A percentile compares a stretch with the other conserved stretches of the same genome.
Conservation (phyloP, 768 basidiomycete genomes). For the Daedaleopsis sinensis region DNA sequence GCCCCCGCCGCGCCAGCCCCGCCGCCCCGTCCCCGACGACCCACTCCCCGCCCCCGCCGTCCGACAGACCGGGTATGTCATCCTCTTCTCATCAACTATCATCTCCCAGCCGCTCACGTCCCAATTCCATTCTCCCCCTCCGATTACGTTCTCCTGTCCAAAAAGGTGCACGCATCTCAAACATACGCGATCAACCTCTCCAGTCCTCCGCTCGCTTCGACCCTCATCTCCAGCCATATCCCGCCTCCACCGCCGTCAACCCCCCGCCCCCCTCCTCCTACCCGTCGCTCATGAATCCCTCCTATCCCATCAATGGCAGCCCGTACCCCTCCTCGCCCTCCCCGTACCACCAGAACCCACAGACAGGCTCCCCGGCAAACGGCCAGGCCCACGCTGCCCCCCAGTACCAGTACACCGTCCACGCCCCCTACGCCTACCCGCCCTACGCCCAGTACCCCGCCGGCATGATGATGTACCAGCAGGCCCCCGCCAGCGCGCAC, state of each 20-base stretch:
- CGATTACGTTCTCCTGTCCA: slow-evolving; percentile 19
- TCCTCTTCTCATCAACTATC: slow-evolving; percentile 17
- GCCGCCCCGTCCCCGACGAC: slow-evolving; percentile 7
- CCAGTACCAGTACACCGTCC: slow-evolving; percentile 60
- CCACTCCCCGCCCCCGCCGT: slow-evolving; percentile 6
- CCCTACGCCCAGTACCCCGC: slow-evolving; percentile 59
- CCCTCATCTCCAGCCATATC: slow-evolving; percentile 55
- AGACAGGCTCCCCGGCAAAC: slow-evolving; percentile 38
- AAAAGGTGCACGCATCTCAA: slow-evolving; percentile 33
- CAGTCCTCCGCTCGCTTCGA: slow-evolving; percentile 39
- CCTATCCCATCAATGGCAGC: slow-evolving; percentile 65
- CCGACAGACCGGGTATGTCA: slow-evolving; percentile 18
- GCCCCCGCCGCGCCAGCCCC: slow-evolving; percentile 8
- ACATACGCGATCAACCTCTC: slow-evolving; percentile 34
- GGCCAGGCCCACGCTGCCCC: slow-evolving; percentile 42
- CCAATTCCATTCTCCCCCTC: neutral
- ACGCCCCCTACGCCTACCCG: slow-evolving; percentile 53
- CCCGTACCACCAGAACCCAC: slow-evolving; percentile 39
- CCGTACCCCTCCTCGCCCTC: slow-evolving; percentile 46
- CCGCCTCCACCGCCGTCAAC: slow-evolving; percentile 38
- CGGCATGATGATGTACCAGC: slow-evolving; percentile 73
- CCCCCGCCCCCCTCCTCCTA: slow-evolving; percentile 15
- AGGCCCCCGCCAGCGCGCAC: slow-evolving; percentile 43
- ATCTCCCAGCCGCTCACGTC: slow-evolving; percentile 1
- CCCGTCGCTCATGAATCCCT: slow-evolving; percentile 64